These are phyloP conservation scores for Herpotrichia juniperi DNA, from an alignment of 2,329 filamentous ascomycete genomes.

Conservation along the genomic window DNA sequence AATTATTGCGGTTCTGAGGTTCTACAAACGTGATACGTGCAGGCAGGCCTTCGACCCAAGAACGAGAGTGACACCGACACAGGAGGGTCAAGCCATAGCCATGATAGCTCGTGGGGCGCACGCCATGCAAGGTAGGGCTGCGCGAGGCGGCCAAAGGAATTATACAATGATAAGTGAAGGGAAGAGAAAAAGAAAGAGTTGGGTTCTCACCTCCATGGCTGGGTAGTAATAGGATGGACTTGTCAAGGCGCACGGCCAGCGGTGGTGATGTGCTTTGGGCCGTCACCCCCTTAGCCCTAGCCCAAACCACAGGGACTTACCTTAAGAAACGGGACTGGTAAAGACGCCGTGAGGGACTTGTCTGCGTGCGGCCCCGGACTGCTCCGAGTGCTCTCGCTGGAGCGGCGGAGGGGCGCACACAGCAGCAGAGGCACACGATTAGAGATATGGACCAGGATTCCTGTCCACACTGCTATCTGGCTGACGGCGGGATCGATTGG, in stretches of 20 bases:
- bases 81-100: slow-evolving; percentile 37
- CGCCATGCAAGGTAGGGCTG: slow-evolving; percentile 32
- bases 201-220: slow-evolving; percentile 42
- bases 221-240: slow-evolving; percentile 27
- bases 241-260: slow-evolving; percentile 34
- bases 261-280: slow-evolving; percentile 33
- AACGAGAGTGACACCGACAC: slow-evolving; percentile 10
- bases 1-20: slow-evolving; percentile 37
- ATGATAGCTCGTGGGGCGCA: slow-evolving; percentile 12
- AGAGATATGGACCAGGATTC: slow-evolving; percentile 15
- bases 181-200: slow-evolving; percentile 22
- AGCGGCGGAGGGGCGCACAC: background rate
- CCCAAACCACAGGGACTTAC: slow-evolving; percentile 13
- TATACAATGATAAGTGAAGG: slow-evolving; percentile 9
- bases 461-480: slow-evolving; percentile 8
- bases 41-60: slow-evolving; percentile 24
- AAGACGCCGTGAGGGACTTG: slow-evolving; percentile 4
- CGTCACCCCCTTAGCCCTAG: slow-evolving; percentile 20
- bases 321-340: slow-evolving; percentile 5
- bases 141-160: slow-evolving; percentile 9
- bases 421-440: background rate
- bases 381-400: slow-evolving; percentile 4
- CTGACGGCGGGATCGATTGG: slow-evolving; percentile 12
- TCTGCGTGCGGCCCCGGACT: slow-evolving; percentile 10
- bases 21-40: slow-evolving; percentile 45